Evolutionary conservation across 331 rosid genomes (phyloP).

Genomic region (Malus hybrid): DNA sequence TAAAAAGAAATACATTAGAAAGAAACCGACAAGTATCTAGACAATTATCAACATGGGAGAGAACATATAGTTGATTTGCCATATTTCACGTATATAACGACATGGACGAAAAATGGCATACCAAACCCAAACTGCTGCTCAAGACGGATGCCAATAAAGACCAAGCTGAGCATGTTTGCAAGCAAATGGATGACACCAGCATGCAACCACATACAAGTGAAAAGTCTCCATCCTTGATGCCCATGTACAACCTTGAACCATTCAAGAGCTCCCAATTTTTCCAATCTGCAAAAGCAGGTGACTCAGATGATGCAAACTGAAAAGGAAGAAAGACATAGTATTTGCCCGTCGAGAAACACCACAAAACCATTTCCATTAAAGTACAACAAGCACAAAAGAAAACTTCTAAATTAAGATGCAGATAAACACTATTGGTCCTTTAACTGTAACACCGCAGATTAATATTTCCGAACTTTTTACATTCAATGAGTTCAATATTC

Average conservation of each 20-base stretch:
- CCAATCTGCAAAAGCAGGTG: slow-evolving; percentile 23
- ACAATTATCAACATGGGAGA: background rate
- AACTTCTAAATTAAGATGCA: background rate
- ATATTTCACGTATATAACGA: no score
- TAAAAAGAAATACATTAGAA: background rate
- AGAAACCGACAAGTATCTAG: background rate
- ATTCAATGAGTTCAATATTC: background rate
- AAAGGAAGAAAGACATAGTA: background rate
- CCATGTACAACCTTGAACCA: slow-evolving; percentile 30
- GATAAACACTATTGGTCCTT: background rate
- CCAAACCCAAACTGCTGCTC: slow-evolving; percentile 51
- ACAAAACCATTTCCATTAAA: background rate
- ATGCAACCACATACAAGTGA: slow-evolving; percentile 42
- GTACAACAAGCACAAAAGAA: background rate
- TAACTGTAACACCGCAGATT: background rate
- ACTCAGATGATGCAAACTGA: background rate
- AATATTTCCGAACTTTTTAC: background rate
- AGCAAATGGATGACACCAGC: slow-evolving; percentile 50
- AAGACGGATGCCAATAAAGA: slow-evolving; percentile 44
- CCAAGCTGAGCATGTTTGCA: slow-evolving; percentile 45
- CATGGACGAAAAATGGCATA: background rate
- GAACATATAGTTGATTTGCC: background rate
- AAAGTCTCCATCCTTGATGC: slow-evolving; percentile 40
- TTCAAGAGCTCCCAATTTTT: slow-evolving; percentile 36
- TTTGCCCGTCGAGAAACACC: background rate